Base-by-base conservation (phyloP, 495 filamentous ascomycete species). In the Bacidia rubella region DNA sequence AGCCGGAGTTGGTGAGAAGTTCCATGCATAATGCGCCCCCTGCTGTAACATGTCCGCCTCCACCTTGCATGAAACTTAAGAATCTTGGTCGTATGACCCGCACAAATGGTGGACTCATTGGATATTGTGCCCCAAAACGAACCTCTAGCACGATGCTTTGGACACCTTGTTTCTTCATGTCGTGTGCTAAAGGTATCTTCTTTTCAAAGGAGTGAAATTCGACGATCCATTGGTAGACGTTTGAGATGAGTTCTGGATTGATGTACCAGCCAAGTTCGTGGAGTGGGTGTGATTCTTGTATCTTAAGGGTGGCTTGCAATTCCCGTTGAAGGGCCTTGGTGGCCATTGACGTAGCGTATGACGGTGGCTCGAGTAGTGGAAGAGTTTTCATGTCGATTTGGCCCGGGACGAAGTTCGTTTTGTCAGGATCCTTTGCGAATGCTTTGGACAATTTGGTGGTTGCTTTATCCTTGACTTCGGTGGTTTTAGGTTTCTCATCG, bases 21-120 rank as follows among this genome's bases (percentile, higher is more conserved):
- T 96, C 84, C 86, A 95, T 89, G 65, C 90, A 95, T 66, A 96
- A 74, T 1, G 89, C 84, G 1, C 90, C 90, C 2, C 90, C 90
- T n/a, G 68, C 61, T 0, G 90, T 95, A 51, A 96, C 83, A 63
- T 96, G 89, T 1, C 90, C 90, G 19, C 90, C 90, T 21, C 90
- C 90, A 11, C 88, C 87, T 3, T 68, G 40, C 41, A 64, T 60
- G 62, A 89, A 87, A 11, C 75, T 68, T 32, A 87, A 65, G 66
- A 95, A 93, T 7, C 82, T 80, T 0, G 90, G 90, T 11, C 84
- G 76, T 51, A 96, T 78, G 7, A 95, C 79, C 2, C 90, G 83
- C 24, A 95, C 74, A 58, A 95, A 94, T 0, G 90, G 90, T 2
- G 90, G 90, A 2, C 74, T 71, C 61, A 87, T 78, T 7, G 90